phyloP scores from a whole-genome alignment of 2,329 filamentous ascomycete genomes.

The Fusarium cyanostomum region DNA sequence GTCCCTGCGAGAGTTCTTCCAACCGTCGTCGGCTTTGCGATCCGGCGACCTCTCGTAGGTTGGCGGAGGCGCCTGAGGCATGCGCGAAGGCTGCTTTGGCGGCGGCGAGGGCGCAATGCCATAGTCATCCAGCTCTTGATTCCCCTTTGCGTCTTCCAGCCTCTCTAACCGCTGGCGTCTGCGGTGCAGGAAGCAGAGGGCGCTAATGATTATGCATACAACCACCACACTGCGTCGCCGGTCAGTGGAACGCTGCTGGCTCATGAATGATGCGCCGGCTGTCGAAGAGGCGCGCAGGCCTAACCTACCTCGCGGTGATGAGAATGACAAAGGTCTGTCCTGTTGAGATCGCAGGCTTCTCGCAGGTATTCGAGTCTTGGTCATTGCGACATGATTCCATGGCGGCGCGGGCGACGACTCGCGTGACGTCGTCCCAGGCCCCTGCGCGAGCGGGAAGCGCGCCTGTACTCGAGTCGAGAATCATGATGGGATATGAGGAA shows the following conservation, averaged over 20 bases:
- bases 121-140: slow-evolving; percentile 43
- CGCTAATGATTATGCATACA: slow-evolving; percentile 18
- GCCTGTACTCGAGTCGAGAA: slow-evolving; percentile 16
- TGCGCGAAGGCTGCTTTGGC: slow-evolving; percentile 2
- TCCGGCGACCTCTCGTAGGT: slow-evolving; percentile 19
- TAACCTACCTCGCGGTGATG: slow-evolving; percentile 26
- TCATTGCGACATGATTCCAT: slow-evolving; percentile 29
- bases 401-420: slow-evolving; percentile 32
- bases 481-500: slow-evolving; percentile 24
- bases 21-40: slow-evolving; percentile 5
- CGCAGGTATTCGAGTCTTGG: slow-evolving; percentile 33
- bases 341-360: slow-evolving; percentile 33
- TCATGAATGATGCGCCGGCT: no score
- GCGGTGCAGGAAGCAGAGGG: slow-evolving; percentile 34
- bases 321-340: slow-evolving; percentile 25
- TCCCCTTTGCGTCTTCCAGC: slow-evolving; percentile 36
- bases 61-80: slow-evolving; percentile 35
- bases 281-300: not conserved
- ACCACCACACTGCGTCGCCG: slow-evolving; percentile 11
- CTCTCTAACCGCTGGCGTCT: slow-evolving; percentile 29
- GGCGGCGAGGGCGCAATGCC: slow-evolving; percentile 21
- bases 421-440: slow-evolving; percentile 18
- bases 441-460: slow-evolving; percentile 13
- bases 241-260: not conserved
- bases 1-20: slow-evolving; percentile 17